Conservation (phyloP, 129 eudicot species). For the Cynara cardunculus region DNA sequence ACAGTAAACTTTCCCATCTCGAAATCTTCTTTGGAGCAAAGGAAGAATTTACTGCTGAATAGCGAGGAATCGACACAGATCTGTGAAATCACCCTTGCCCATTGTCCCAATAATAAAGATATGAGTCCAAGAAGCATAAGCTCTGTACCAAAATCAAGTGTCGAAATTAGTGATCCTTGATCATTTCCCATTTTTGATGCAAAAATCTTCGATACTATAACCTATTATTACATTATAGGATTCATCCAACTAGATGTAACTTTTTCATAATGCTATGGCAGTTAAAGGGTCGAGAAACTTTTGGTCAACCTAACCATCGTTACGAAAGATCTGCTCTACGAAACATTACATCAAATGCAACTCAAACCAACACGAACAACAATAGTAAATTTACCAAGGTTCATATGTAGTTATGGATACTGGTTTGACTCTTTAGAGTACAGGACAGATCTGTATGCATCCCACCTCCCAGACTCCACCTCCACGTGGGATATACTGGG, state of each 20-base stretch:
- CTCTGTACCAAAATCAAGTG: slow-evolving; percentile 39
- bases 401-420: neutral
- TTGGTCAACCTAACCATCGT: neutral
- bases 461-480: neutral
- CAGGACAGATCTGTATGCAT: neutral
- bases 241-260: neutral
- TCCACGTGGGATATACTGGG: neutral
- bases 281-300: slow-evolving; percentile 1
- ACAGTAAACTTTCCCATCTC: slow-evolving; percentile 17
- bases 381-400: neutral
- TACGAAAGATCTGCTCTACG: neutral
- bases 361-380: slow-evolving; percentile 16
- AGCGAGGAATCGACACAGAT: slow-evolving; percentile 96
- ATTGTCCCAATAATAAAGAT: slow-evolving; percentile 94
- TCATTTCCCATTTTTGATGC: neutral
- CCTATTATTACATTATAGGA: neutral
- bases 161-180: neutral
- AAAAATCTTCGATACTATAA: neutral
- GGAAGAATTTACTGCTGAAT: slow-evolving; percentile 77
- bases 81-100: slow-evolving; percentile 80
- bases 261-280: neutral
- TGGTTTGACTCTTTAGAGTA: neutral
- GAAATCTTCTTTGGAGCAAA: slow-evolving; percentile 73
- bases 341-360: neutral
- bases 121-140: slow-evolving; percentile 98